Evolutionary conservation across 139 green algal species (phyloP).

Genomic region (Tetradesmus obliquus): DNA sequence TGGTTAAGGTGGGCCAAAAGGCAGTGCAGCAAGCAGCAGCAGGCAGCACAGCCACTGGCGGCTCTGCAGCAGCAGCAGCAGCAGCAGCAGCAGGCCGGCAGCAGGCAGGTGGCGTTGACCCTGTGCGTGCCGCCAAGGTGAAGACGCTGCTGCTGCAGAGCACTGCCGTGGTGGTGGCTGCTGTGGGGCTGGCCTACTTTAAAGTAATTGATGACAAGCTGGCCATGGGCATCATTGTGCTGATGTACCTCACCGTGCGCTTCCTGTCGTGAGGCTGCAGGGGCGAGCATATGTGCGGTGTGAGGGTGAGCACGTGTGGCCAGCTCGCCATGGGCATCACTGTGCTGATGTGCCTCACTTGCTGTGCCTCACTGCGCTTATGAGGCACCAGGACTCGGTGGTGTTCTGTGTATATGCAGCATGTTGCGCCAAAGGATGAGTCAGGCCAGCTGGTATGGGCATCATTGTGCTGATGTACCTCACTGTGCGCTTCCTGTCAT

Average conservation of each 20-base stretch:
- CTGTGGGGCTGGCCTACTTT: slow-evolving; percentile 14
- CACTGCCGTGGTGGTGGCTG: slow-evolving; percentile 9
- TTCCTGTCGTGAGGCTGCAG: slow-evolving; percentile 14
- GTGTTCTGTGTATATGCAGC: too few relatives aligned
- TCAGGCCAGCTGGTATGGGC: too few relatives aligned
- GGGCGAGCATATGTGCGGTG: neutral
- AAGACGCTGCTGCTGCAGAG: slow-evolving; percentile 24
- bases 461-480: slow-evolving; percentile 29
- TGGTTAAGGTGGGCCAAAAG: neutral
- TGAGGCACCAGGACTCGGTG: too few relatives aligned
- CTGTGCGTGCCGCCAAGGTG: neutral
- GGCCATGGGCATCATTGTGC: slow-evolving; percentile 31
- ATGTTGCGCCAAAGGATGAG: too few relatives aligned
- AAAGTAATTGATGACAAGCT: slow-evolving; percentile 29
- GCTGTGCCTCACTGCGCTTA: too few relatives aligned
- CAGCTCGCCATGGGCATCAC: too few relatives aligned
- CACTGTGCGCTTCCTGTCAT: slow-evolving; percentile 1
- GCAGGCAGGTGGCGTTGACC: neutral
- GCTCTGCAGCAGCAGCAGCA: neutral
- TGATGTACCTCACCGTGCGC: slow-evolving; percentile 24
- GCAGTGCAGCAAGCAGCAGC: neutral
- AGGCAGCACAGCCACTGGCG: neutral
- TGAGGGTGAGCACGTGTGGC: too few relatives aligned
- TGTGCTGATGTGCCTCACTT: too few relatives aligned
- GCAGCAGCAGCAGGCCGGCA: neutral